phyloP scores from a whole-genome alignment of 371 early-diverging fungal genomes.

The Syncephalastrum monosporum region DNA sequence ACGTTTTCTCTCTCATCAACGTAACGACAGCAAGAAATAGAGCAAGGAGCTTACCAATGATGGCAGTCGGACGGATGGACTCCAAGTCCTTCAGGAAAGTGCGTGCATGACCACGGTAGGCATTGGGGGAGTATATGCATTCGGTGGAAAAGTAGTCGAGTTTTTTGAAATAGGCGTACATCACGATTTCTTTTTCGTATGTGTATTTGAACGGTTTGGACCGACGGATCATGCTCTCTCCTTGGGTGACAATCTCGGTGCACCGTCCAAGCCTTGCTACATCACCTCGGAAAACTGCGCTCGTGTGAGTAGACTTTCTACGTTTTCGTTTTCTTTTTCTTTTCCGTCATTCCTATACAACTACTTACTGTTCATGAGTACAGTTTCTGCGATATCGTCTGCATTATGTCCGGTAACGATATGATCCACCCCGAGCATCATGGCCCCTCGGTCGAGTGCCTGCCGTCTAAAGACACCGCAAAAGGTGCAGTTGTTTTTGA shows the following conservation, averaged over 20 bases:
- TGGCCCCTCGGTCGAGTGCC: slow-evolving; percentile 97
- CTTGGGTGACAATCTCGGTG: slow-evolving; percentile 88
- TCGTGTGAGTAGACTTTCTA: too few relatives aligned
- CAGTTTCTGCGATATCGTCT: slow-evolving; percentile 99
- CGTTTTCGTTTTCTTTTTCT: too few relatives aligned
- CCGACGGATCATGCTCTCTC: slow-evolving; percentile 76
- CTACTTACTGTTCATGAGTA: slow-evolving; percentile 96
- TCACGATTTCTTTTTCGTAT: slow-evolving; percentile 99
- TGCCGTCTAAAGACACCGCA: slow-evolving; percentile 99
- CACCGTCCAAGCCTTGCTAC: slow-evolving; percentile 92
- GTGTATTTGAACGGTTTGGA: slow-evolving; percentile 99
- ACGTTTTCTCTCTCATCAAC: background rate
- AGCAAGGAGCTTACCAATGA: slow-evolving; percentile 64
- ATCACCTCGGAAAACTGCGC: slow-evolving; percentile 95
- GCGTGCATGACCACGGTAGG: slow-evolving; percentile 97
- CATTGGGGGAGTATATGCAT: slow-evolving; percentile 99
- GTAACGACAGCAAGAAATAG: too few relatives aligned
- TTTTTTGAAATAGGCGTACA: slow-evolving; percentile 99
- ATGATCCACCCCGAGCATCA: slow-evolving; percentile 88
- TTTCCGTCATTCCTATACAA: background rate
- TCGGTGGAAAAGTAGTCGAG: slow-evolving; percentile 99
- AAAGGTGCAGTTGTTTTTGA: slow-evolving; percentile 99
- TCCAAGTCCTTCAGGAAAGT: slow-evolving; percentile 98
- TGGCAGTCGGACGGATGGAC: slow-evolving; percentile 86
- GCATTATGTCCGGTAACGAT: slow-evolving; percentile 99